Evolutionary conservation across 2,329 filamentous ascomycete genomes (phyloP).

Genomic region (Endoconidiophora laricicola): DNA sequence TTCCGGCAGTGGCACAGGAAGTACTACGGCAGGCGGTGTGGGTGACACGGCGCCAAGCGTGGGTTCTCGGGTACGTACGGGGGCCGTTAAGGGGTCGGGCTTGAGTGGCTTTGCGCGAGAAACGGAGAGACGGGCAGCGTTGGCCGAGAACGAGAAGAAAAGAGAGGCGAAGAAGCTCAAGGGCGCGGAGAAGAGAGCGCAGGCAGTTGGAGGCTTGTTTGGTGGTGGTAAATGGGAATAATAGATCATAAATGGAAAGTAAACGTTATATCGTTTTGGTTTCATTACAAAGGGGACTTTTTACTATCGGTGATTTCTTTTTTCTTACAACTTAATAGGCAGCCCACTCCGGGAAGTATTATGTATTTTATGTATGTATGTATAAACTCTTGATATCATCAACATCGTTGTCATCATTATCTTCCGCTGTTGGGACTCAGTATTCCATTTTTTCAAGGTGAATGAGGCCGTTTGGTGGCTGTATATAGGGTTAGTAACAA

Average conservation of each 20-base stretch:
- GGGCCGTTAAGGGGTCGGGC: conserved; percentile 41
- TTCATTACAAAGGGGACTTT: too few relatives aligned
- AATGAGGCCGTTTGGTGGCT: conserved; percentile 49
- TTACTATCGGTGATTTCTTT: too few relatives aligned
- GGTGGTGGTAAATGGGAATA: conserved; percentile 38
- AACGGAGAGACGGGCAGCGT: conserved; percentile 36
- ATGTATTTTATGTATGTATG: too few relatives aligned
- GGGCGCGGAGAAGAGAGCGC: conserved; percentile 39
- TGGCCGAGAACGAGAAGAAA: conserved; percentile 40
- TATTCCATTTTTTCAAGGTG: conserved; percentile 38
- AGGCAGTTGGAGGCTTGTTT: conserved; percentile 41
- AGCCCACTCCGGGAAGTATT: too few relatives aligned
- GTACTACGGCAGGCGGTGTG: conserved; percentile 14
- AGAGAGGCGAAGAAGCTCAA: conserved; percentile 41
- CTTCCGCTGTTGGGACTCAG: neutral
- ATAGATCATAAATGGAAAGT: neutral
- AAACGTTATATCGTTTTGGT: too few relatives aligned
- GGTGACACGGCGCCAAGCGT: conserved; percentile 20
- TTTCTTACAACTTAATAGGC: too few relatives aligned
- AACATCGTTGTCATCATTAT: neutral
- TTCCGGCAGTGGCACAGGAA: conserved; percentile 3
- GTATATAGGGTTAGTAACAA: conserved; percentile 6
- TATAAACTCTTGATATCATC: too few relatives aligned
- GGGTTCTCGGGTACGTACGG: conserved; percentile 38
- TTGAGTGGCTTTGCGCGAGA: conserved; percentile 44